Conservation (phyloP, 176 grass and related monocot genomes). For the Oryza meyeriana region DNA sequence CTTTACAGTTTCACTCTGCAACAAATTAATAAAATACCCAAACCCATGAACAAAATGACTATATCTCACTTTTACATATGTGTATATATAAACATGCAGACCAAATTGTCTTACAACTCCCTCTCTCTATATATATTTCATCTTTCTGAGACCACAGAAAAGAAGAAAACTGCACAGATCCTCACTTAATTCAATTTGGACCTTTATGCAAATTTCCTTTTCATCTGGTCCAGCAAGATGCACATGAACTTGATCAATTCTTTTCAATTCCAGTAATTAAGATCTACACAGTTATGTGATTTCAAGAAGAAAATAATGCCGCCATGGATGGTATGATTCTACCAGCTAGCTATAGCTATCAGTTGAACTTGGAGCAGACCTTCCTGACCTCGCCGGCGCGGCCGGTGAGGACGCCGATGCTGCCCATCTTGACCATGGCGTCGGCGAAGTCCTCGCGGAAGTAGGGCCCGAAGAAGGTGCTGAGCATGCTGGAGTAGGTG, state of each 20-base stretch:
- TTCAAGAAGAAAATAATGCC: neutral
- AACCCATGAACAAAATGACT: neutral
- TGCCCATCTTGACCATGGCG: constrained; percentile 77
- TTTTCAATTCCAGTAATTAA: neutral
- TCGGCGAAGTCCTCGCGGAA: constrained; percentile 72
- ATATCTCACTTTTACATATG: neutral
- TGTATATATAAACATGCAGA: neutral
- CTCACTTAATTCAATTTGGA: neutral
- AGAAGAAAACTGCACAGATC: constrained; percentile 26
- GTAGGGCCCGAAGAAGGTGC: constrained; percentile 46
- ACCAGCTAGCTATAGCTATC: neutral
- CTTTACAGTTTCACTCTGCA: constrained; percentile 3
- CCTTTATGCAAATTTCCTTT: neutral
- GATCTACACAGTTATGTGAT: constrained; percentile 31
- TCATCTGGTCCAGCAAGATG: neutral
- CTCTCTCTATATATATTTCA: neutral
- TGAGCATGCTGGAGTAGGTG: constrained; percentile 62
- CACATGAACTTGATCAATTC: neutral
- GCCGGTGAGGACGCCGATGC: constrained; percentile 59
- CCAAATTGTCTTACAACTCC: neutral
- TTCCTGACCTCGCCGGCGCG: constrained; percentile 56
- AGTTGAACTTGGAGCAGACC: constrained; percentile 87
- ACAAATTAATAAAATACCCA: neutral
- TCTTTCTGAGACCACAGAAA: neutral
- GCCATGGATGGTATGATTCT: neutral